Evolutionary conservation across 805 yeast genomes (phyloP), one percentile per base, ranked within the genome.

Genomic region (Nakazawaea ernobii): DNA sequence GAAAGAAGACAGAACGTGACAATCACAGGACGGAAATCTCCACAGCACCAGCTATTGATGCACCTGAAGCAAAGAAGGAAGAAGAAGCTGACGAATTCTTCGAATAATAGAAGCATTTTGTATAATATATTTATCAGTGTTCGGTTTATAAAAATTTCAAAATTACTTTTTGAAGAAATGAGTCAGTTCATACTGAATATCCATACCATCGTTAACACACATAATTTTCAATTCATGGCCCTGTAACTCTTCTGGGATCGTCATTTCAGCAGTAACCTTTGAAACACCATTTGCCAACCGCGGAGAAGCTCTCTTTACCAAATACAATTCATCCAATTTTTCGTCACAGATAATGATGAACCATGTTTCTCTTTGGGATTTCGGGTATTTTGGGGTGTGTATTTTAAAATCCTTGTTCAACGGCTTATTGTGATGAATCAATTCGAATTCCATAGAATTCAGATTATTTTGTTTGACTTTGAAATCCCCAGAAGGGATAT

Each of bases 311-410:
- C 98, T 78, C 58, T 87, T 88, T 39, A 92, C 67, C 37, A 84
- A 71, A 35, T 75, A 63, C 27, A 92, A 60, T 56, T 82, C 86
- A 39, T 74, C 74, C 2, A 63, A 68, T 6, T 67, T 64, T 27
- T 66, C 65, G 52, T 81, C 79, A 51, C 77, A 68, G 8, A 82
- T 55, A 42, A 92, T 76, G 8, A 82, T 75, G 62, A 92, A 88
- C 98, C 99, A 94, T 0, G 95, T 80, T 61, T 94, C 98, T 58
- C 89, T 83, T 65, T 94, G 99, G 2, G 82, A 71, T 63, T 94
- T 92, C 39, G 96, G 95, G 67, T 87, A 94, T 55, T 77, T 79
- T 2, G 95, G 92, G 49, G 91, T 73, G 57, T 82, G 80, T 44
- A 88, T 77, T 53, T 77, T 78, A 68, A 80, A 86, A 39, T 84